Conservation (phyloP, 2,329 filamentous ascomycete species). For the Phyllosticta capitalensis region DNA sequence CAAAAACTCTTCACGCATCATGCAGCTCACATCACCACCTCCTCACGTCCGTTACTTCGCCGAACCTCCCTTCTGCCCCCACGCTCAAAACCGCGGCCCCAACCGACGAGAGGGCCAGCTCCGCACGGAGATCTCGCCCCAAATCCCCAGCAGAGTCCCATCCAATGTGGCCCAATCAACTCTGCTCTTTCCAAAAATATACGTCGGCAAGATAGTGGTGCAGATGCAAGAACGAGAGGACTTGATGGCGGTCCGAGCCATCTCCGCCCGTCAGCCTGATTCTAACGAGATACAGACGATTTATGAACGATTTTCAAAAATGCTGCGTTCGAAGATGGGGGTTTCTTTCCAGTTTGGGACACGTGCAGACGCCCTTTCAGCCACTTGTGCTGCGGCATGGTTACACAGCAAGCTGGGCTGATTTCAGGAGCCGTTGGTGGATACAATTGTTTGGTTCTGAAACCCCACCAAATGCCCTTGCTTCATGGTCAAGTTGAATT, state of each 20-base stretch:
- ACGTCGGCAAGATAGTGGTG: background rate
- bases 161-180: background rate
- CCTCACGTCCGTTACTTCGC: background rate
- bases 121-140: background rate
- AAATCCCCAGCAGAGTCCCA: background rate
- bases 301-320: background rate
- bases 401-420: background rate
- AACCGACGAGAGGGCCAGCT: background rate
- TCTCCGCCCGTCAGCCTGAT: background rate
- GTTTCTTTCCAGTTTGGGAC: background rate
- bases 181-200: background rate
- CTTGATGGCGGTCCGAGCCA: background rate
- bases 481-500: too few relatives aligned
- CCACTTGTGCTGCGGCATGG: background rate
- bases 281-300: background rate
- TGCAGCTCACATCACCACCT: background rate
- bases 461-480: too few relatives aligned
- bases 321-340: background rate
- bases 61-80: background rate
- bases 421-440: background rate
- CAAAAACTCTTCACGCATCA: background rate
- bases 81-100: background rate
- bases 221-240: background rate
- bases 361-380: background rate
- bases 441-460: too few relatives aligned